These are phyloP conservation scores for Crithidia expoeki DNA, from an alignment of 208 protist species.

Conservation along the genomic window DNA sequence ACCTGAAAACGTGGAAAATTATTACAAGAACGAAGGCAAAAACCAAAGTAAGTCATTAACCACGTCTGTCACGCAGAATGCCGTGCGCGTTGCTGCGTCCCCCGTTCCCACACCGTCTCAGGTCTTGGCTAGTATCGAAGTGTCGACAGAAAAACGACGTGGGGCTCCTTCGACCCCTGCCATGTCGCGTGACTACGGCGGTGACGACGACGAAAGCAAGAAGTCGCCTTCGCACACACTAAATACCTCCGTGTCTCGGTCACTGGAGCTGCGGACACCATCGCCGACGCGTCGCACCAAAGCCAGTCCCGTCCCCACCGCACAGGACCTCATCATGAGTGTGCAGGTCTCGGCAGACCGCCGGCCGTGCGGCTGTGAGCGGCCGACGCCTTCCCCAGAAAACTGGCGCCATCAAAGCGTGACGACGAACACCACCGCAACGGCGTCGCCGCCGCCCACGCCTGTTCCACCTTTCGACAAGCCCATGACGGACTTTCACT, in stretches of 20 bases:
- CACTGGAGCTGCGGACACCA: slow-evolving; percentile 11
- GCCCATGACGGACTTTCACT: slow-evolving; percentile 30
- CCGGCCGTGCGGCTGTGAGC: slow-evolving; percentile 35
- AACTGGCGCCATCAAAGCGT: slow-evolving; percentile 1
- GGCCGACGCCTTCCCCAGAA: slow-evolving; percentile 24
- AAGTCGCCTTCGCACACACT: neutral
- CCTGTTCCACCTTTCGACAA: slow-evolving; percentile 4
- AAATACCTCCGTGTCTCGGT: slow-evolving; percentile 9
- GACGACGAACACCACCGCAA: neutral
- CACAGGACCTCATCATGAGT: slow-evolving; percentile 39
- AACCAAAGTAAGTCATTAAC: too few relatives aligned
- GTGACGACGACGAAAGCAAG: neutral
- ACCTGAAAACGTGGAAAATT: too few relatives aligned
- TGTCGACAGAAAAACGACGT: slow-evolving; percentile 34
- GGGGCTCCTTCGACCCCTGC: slow-evolving; percentile 16
- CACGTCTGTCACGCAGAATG: neutral
- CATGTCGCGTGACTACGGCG: slow-evolving; percentile 15
- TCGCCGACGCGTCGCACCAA: slow-evolving; percentile 19
- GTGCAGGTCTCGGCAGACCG: slow-evolving; percentile 41
- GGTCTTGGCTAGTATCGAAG: slow-evolving; percentile 30
- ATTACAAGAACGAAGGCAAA: neutral
- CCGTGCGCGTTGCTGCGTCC: slow-evolving; percentile 11
- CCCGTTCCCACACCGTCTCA: slow-evolving; percentile 31
- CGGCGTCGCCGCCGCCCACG: slow-evolving; percentile 16
- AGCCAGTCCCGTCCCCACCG: slow-evolving; percentile 25